These are phyloP conservation scores for Camelina laxa DNA, from an alignment of 345 rosid genomes.

Conservation along the genomic window DNA sequence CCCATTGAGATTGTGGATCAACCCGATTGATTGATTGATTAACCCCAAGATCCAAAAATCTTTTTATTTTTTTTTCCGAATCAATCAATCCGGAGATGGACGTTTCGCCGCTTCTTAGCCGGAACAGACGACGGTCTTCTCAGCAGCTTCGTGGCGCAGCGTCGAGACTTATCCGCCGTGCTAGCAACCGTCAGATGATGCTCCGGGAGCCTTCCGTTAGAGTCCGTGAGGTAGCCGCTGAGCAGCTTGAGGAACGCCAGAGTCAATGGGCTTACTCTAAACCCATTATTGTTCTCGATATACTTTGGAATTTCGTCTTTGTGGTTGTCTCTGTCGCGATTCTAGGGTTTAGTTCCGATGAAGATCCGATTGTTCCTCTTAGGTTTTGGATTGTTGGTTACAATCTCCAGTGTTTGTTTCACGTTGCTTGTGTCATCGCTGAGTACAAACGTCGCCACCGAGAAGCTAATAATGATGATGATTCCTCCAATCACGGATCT, in stretches of 20 bases:
- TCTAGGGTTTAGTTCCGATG: conserved; percentile 55
- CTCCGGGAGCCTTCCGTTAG: conserved; percentile 77
- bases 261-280: conserved; percentile 80
- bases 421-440: conserved; percentile 59
- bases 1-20: too few relatives aligned
- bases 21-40: too few relatives aligned
- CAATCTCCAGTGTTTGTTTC: conserved; percentile 67
- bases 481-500: conserved; percentile 32
- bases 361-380: conserved; percentile 66
- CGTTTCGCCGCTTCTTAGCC: conserved; percentile 58
- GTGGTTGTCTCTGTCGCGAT: conserved; percentile 55
- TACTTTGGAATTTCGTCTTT: conserved; percentile 71
- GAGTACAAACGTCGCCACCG: conserved; percentile 65
- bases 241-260: conserved; percentile 87
- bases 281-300: conserved; percentile 70
- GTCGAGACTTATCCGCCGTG: conserved; percentile 71
- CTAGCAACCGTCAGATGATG: conserved; percentile 82
- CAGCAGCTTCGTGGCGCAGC: conserved; percentile 67
- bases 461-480: conserved; percentile 39
- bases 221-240: conserved; percentile 86
- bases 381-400: conserved; percentile 81
- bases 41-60: too few relatives aligned
- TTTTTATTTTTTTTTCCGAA: neutral
- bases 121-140: conserved; percentile 62
- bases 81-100: conserved; percentile 52